Percentiles rank a stretch among this genome's conserved stretches.
Conservation (phyloP, 1,139 yeast genomes). For the Taphrina populina region DNA sequence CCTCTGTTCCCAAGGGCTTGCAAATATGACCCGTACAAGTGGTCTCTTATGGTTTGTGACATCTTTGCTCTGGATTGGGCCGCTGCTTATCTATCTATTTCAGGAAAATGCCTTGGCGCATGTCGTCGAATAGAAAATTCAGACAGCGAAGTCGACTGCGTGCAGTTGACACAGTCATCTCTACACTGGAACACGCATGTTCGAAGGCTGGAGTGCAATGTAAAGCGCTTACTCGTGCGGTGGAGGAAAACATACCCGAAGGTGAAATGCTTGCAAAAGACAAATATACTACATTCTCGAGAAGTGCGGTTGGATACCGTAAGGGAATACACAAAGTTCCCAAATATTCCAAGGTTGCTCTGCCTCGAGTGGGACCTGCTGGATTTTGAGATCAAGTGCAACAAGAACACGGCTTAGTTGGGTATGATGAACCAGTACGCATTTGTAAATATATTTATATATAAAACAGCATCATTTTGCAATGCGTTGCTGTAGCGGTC, state of each 20-base stretch:
- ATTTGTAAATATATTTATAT: slow-evolving; percentile 11
- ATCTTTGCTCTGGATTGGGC: too few relatives aligned
- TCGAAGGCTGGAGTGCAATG: slow-evolving; percentile 53
- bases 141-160: slow-evolving; percentile 81
- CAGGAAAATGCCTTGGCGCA: slow-evolving; percentile 67
- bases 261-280: slow-evolving; percentile 73
- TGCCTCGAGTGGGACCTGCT: slow-evolving; percentile 30
- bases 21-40: slow-evolving; percentile 26
- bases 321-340: slow-evolving; percentile 67
- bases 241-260: slow-evolving; percentile 69
- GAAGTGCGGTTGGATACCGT: slow-evolving; percentile 68
- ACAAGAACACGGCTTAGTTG: not conserved
- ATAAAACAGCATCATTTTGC: too few relatives aligned
- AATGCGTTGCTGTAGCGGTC: too few relatives aligned
- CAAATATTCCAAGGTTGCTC: slow-evolving; percentile 31
- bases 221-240: slow-evolving; percentile 56
- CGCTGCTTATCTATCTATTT: not conserved
- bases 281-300: slow-evolving; percentile 84
- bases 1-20: not conserved
- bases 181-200: slow-evolving; percentile 65
- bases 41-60: slow-evolving; percentile 28
- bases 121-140: slow-evolving; percentile 76
- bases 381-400: slow-evolving; percentile 15
- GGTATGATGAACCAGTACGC: not conserved
- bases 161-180: slow-evolving; percentile 75